A percentile compares a stretch with the other conserved stretches of the same genome.
These are phyloP conservation scores for Stachybotrys elegans DNA, from an alignment of 2,329 filamentous ascomycete species.

Conservation along the genomic window DNA sequence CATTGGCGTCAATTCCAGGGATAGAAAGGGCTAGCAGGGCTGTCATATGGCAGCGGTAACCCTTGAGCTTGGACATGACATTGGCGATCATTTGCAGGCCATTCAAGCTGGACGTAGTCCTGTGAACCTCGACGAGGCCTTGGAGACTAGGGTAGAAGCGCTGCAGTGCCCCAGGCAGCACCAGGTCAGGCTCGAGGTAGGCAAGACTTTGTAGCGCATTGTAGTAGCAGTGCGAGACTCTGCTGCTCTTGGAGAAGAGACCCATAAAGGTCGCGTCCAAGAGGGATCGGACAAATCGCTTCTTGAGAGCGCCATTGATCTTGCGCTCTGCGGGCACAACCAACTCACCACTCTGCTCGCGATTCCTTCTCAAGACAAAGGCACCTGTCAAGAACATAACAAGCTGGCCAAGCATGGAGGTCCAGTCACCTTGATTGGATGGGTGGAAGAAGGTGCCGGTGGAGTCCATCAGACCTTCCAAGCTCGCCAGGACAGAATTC, in stretches of 20 bases:
- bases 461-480: constrained; percentile 89
- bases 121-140: constrained; percentile 92
- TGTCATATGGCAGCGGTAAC: constrained; percentile 94
- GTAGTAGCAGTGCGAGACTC: constrained; percentile 86
- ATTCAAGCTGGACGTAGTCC: constrained; percentile 88
- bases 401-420: constrained; percentile 80
- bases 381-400: constrained; percentile 91
- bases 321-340: constrained; percentile 75
- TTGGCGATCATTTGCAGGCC: constrained; percentile 89
- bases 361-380: constrained; percentile 96
- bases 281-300: constrained; percentile 81
- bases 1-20: constrained; percentile 95
- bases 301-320: constrained; percentile 76
- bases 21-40: constrained; percentile 87
- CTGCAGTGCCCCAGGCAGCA: constrained; percentile 88
- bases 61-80: constrained; percentile 86
- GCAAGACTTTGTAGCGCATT: constrained; percentile 85
- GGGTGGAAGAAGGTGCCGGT: constrained; percentile 99
- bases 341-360: constrained; percentile 88
- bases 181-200: constrained; percentile 84
- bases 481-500: constrained; percentile 73
- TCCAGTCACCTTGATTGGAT: constrained; percentile 92
- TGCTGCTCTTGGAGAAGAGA: constrained; percentile 91
- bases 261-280: constrained; percentile 97
- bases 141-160: constrained; percentile 96